These are phyloP conservation scores for Dentipellis fragilis DNA, from an alignment of 768 basidiomycete genomes.

Conservation along the genomic window DNA sequence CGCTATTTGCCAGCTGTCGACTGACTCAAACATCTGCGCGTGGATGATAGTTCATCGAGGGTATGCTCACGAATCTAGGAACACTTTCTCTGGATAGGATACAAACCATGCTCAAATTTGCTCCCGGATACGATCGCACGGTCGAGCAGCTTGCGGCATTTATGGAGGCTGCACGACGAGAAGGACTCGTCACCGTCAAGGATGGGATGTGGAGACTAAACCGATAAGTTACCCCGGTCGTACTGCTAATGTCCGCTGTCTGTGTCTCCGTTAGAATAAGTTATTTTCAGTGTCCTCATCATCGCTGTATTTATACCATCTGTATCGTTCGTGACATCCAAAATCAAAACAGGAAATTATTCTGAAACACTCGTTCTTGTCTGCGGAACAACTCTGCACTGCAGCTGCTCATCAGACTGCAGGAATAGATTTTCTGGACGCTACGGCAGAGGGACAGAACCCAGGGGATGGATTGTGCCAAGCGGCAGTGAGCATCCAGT, in stretches of 20 bases:
- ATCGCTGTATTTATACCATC: neutral
- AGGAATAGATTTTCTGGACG: no score
- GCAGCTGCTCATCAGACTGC: no score
- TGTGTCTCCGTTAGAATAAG: neutral
- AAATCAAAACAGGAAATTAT: no score
- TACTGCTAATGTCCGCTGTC: neutral
- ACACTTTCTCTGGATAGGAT: slow-evolving; percentile 71
- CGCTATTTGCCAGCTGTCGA: neutral
- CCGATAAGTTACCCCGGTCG: slow-evolving; percentile 4
- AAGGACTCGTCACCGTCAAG: slow-evolving; percentile 61
- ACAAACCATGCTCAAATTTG: slow-evolving; percentile 79
- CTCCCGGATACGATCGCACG: slow-evolving; percentile 72
- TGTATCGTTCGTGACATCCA: neutral
- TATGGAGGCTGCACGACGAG: slow-evolving; percentile 71
- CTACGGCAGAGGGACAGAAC: no score
- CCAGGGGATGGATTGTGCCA: no score
- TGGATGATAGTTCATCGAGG: slow-evolving; percentile 65
- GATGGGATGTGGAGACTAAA: slow-evolving; percentile 64
- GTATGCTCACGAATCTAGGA: slow-evolving; percentile 85
- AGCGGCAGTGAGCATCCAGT: no score
- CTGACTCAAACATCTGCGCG: neutral
- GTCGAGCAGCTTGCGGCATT: slow-evolving; percentile 70
- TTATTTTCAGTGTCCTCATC: neutral
- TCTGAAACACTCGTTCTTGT: no score
- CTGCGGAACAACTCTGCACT: no score